Conservation (phyloP, 1,139 yeast species). For the Scheffersomyces lignicola region DNA sequence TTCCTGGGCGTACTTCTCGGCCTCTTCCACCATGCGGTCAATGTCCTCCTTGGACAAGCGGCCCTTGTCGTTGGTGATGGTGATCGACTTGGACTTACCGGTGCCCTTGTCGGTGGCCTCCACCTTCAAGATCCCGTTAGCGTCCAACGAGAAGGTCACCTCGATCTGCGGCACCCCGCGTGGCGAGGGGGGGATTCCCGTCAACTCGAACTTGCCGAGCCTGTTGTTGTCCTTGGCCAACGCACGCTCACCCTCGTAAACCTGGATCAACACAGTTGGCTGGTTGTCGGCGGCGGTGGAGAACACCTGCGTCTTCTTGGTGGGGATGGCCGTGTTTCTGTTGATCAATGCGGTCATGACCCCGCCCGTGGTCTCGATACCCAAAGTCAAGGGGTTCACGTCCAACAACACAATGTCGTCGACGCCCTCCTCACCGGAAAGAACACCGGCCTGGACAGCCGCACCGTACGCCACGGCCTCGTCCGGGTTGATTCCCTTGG, state of each 20-base stretch:
- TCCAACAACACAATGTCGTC: conserved; percentile 50
- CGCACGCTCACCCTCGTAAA: conserved; percentile 51
- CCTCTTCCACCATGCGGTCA: conserved; percentile 93
- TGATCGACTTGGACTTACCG: conserved; percentile 83
- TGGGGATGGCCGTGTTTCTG: conserved; percentile 51
- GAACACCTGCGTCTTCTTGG: conserved; percentile 49
- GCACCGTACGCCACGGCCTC: conserved; percentile 60
- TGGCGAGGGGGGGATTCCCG: conserved; percentile 51
- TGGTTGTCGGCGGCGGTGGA: conserved; percentile 51
- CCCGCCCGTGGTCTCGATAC: conserved; percentile 52
- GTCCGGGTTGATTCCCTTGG: conserved; percentile 96
- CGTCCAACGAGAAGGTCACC: conserved; percentile 48
- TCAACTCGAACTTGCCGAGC: conserved; percentile 49
- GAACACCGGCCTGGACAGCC: conserved; percentile 86
- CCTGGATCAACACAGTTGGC: conserved; percentile 49
- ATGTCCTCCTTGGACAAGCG: conserved; percentile 91
- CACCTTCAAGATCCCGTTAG: conserved; percentile 50
- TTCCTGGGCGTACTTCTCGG: conserved; percentile 86
- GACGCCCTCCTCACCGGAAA: conserved; percentile 69
- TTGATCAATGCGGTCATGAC: conserved; percentile 49
- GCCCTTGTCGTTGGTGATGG: conserved; percentile 96
- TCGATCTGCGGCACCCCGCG: conserved; percentile 53
- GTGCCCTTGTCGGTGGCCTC: conserved; percentile 49
- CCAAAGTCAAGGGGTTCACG: conserved; percentile 50
- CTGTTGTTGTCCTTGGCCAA: conserved; percentile 46